These are phyloP conservation scores for Dioszegia hungarica DNA, from an alignment of 768 basidiomycete genomes.

Conservation along the genomic window DNA sequence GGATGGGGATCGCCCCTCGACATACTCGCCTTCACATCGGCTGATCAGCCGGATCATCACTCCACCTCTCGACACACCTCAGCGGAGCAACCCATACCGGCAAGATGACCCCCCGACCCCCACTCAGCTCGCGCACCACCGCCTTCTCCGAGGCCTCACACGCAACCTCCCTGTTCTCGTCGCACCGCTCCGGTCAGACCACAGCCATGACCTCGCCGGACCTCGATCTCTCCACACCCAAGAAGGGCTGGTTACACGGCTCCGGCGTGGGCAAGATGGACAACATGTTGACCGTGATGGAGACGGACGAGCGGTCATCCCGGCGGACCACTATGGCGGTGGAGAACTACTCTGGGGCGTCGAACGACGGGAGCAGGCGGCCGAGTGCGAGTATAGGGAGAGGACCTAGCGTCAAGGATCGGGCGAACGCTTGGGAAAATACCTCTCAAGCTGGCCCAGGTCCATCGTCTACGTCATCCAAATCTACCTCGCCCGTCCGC, in stretches of 20 bases:
- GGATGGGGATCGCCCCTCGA: neutral
- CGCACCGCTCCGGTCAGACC: conserved; percentile 11
- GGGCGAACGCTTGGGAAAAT: conserved; percentile 29
- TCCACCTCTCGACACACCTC: too few species aligned
- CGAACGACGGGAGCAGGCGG: neutral
- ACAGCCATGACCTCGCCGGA: conserved; percentile 36
- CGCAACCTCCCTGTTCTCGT: conserved; percentile 17
- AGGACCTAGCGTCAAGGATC: conserved; percentile 30
- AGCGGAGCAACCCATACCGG: too few species aligned
- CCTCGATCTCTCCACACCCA: conserved; percentile 13
- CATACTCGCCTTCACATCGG: neutral
- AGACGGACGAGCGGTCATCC: conserved; percentile 6
- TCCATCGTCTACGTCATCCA: conserved; percentile 14
- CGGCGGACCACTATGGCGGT: conserved; percentile 1
- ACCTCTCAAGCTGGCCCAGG: conserved; percentile 9
- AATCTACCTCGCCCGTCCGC: neutral
- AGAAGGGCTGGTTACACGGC: conserved; percentile 3
- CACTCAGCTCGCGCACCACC: conserved; percentile 8
- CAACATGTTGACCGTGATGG: conserved; percentile 21
- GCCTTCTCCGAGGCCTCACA: conserved; percentile 27
- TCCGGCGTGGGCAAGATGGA: conserved; percentile 9
- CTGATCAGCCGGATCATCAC: neutral
- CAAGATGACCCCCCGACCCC: neutral
- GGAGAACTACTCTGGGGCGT: conserved; percentile 4
- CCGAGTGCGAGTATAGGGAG: conserved; percentile 6